Percentiles rank a stretch among this genome's conserved stretches.
These are phyloP conservation scores for Coemansia sp. DNA, from an alignment of 192 early-diverging fungal genomes.

Conservation along the genomic window DNA sequence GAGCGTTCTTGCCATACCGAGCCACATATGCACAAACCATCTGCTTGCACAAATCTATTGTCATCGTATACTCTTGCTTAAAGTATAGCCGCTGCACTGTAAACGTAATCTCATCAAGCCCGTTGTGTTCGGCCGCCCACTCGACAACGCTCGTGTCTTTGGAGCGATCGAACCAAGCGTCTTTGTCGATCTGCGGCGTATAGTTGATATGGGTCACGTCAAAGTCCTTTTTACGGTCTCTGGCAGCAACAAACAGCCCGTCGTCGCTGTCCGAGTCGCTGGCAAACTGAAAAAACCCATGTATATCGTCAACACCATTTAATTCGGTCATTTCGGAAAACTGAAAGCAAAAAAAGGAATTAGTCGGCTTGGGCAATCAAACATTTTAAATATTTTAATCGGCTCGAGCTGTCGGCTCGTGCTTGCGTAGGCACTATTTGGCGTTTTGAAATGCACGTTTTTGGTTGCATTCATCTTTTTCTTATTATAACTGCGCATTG, in stretches of 20 bases:
- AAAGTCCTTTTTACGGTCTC: conserved; percentile 25
- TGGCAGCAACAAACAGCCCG: conserved; percentile 30
- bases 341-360: neutral
- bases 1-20: conserved; percentile 6
- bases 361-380: neutral
- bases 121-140: conserved; percentile 27
- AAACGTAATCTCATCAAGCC: conserved; percentile 36
- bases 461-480: conserved; percentile 1
- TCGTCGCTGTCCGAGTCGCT: conserved; percentile 37
- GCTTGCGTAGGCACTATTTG: neutral
- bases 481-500: neutral
- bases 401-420: neutral
- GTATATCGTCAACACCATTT: conserved; percentile 25
- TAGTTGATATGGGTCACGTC: conserved; percentile 37
- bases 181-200: conserved; percentile 34
- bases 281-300: conserved; percentile 56
- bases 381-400: neutral
- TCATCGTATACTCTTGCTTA: conserved; percentile 7
- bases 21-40: conserved; percentile 10
- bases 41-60: conserved; percentile 24
- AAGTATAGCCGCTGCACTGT: conserved; percentile 45
- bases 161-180: conserved; percentile 41
- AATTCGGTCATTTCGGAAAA: conserved; percentile 12
- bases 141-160: neutral
- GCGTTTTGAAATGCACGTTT: neutral